Base-by-base conservation (phyloP, 495 filamentous ascomycete genomes). In the Xylaria palmicola region DNA sequence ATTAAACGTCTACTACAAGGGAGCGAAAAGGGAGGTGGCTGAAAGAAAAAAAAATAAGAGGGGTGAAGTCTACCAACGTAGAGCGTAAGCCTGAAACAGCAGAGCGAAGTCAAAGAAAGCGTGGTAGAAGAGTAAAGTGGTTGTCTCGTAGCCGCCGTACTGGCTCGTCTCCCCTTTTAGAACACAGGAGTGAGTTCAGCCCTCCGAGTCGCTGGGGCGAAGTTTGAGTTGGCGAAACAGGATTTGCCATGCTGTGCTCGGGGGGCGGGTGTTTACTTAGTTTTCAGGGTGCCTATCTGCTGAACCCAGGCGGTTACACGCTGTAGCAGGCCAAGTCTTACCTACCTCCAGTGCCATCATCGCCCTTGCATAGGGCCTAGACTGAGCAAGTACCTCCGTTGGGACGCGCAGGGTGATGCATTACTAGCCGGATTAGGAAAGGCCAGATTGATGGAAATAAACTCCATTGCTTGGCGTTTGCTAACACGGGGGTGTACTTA, bases 1-100 rank as follows among this genome's bases (percentile, higher is more conserved):
- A 67, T 61, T 72, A 69, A 66, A 67, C 61, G 62, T 63, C 47
- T 60, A 60, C 62, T 67, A 56, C 29, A 52, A 55, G 40, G 48
- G 43, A 56, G 43, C 29, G 56, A 57, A 57, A 55, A 62, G 59
- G 37, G 57, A 59, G 10, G 59, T 4, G 9, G 1, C 12, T 19
- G 34, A 52, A 29, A 32, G 44, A 32, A 64, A 64, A 45, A 54
- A 53, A 44, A 63, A 52, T 59, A 48, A 60, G 66, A 66, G 32
- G 49, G 26, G 48, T n/a, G 52, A 56, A 62, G 59, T 62, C 65
- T 41, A 56, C 7, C 62, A 64, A 62, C 57, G 61, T 59, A 68
- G 63, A 62, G 55, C 3, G 22, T 32, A 45, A 34, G 29, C 29
- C n/a, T n/a, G n/a, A 40, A 41, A n/a, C 43, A 64, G 44, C 15